Evolutionary conservation across 2,329 filamentous ascomycete species (phyloP).

Genomic region (Talaromyces sp.): DNA sequence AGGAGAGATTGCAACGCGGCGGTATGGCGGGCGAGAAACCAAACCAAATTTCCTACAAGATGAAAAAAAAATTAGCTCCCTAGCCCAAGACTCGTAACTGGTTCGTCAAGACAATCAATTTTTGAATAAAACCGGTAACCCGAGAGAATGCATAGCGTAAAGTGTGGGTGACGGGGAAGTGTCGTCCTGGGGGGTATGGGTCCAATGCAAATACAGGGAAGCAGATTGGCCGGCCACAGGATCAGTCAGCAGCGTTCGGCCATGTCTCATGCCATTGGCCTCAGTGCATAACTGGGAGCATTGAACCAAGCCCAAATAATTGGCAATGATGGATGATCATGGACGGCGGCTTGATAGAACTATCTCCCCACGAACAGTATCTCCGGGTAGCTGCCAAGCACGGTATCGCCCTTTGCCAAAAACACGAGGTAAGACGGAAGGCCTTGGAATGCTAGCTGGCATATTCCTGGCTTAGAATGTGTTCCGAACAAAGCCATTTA

Average conservation of each 20-base stretch:
- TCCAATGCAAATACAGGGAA: background rate
- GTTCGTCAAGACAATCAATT: background rate
- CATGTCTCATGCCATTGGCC: background rate
- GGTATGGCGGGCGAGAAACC: background rate
- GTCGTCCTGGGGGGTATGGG: background rate
- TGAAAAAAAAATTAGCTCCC: background rate
- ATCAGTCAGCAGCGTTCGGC: background rate
- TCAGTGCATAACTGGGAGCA: background rate
- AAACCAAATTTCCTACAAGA: slow-evolving; percentile 4
- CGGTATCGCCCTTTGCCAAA: slow-evolving; percentile 4
- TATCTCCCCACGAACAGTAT: background rate
- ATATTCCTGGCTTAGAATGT: background rate
- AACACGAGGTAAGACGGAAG: slow-evolving; percentile 11
- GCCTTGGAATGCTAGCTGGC: slow-evolving; percentile 17
- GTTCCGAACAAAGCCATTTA: background rate
- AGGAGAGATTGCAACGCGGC: background rate
- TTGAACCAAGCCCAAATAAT: background rate
- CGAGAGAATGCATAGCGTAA: background rate
- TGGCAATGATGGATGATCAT: background rate
- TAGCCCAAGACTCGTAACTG: background rate
- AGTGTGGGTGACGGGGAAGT: background rate
- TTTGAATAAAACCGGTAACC: background rate
- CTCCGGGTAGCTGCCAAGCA: background rate
- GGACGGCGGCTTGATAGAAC: background rate
- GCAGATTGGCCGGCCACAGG: background rate